Percentiles rank a stretch among this genome's conserved stretches.
phyloP scores from a whole-genome alignment of 2,329 filamentous ascomycete genomes.

The Paramyrothecium sp. region DNA sequence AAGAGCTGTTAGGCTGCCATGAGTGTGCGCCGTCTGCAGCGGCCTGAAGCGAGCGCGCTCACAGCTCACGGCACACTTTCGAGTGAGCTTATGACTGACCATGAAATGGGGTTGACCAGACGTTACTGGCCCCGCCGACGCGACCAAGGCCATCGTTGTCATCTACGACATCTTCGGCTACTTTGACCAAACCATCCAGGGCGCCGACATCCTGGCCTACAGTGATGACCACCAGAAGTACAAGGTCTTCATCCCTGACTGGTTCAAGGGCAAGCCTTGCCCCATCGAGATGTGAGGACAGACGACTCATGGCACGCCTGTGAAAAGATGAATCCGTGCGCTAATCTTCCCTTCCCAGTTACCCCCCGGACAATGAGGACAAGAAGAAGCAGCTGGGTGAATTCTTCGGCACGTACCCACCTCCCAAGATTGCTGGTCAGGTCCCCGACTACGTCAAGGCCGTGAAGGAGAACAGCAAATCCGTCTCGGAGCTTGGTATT shows the following conservation, averaged over 20 bases:
- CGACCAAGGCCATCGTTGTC: constrained; percentile 58
- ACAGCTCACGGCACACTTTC: neutral
- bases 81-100: neutral
- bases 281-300: constrained; percentile 45
- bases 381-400: constrained; percentile 57
- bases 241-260: constrained; percentile 88
- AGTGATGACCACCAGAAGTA: constrained; percentile 63
- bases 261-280: constrained; percentile 74
- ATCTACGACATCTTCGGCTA: constrained; percentile 71
- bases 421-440: constrained; percentile 44
- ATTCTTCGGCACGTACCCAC: constrained; percentile 56
- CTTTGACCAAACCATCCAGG: constrained; percentile 68
- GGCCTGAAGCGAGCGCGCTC: no score
- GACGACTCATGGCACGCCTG: neutral
- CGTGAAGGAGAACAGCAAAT: constrained; percentile 48
- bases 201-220: constrained; percentile 63
- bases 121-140: constrained; percentile 44
- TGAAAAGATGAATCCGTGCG: neutral
- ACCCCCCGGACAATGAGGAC: constrained; percentile 63
- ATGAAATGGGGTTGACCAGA: constrained; percentile 28
- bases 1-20: neutral
- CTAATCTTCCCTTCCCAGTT: constrained; percentile 34
- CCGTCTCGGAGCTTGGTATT: constrained; percentile 58
- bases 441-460: constrained; percentile 56
- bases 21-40: no score